phyloP scores from a whole-genome alignment of 2,329 filamentous ascomycete species.

The Calonectria pseudoreteaudii region DNA sequence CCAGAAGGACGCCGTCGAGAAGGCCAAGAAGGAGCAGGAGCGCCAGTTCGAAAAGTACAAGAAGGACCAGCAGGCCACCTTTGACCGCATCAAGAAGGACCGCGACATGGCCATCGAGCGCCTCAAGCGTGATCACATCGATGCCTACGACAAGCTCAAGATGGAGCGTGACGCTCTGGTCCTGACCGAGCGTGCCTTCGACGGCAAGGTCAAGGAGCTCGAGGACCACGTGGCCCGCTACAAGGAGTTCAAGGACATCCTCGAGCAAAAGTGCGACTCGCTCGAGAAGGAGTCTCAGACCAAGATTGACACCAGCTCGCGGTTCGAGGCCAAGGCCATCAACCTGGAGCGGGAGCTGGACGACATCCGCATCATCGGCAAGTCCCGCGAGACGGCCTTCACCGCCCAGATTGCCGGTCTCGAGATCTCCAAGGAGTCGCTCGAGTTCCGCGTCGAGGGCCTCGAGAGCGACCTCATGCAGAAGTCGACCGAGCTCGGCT shows the following conservation, averaged over 20 bases:
- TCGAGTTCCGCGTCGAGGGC: slow-evolving; percentile 39
- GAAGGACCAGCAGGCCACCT: slow-evolving; percentile 19
- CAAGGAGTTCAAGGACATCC: slow-evolving; percentile 39
- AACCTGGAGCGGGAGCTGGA: slow-evolving; percentile 43
- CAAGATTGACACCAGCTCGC: slow-evolving; percentile 21
- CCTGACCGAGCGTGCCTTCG: slow-evolving; percentile 34
- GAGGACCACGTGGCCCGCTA: slow-evolving; percentile 41
- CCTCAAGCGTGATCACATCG: slow-evolving; percentile 36
- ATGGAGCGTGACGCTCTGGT: slow-evolving; percentile 40
- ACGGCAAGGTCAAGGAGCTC: slow-evolving; percentile 42
- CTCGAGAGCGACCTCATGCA: slow-evolving; percentile 40
- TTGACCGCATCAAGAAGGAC: slow-evolving; percentile 34
- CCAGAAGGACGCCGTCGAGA: slow-evolving; percentile 27
- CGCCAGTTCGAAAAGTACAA: slow-evolving; percentile 18
- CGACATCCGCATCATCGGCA: slow-evolving; percentile 39
- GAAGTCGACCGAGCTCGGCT: slow-evolving; percentile 38
- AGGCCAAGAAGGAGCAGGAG: slow-evolving; percentile 40
- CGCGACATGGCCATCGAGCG: slow-evolving; percentile 36
- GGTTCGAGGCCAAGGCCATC: slow-evolving; percentile 40
- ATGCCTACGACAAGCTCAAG: slow-evolving; percentile 34
- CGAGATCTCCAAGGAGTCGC: slow-evolving; percentile 43
- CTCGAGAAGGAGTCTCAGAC: slow-evolving; percentile 39
- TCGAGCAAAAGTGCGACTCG: slow-evolving; percentile 42
- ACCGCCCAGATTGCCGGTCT: slow-evolving; percentile 40
- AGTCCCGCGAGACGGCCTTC: slow-evolving; percentile 42